Evolutionary conservation across 2,329 filamentous ascomycete species (phyloP).

Genomic region (Didymella sp.): DNA sequence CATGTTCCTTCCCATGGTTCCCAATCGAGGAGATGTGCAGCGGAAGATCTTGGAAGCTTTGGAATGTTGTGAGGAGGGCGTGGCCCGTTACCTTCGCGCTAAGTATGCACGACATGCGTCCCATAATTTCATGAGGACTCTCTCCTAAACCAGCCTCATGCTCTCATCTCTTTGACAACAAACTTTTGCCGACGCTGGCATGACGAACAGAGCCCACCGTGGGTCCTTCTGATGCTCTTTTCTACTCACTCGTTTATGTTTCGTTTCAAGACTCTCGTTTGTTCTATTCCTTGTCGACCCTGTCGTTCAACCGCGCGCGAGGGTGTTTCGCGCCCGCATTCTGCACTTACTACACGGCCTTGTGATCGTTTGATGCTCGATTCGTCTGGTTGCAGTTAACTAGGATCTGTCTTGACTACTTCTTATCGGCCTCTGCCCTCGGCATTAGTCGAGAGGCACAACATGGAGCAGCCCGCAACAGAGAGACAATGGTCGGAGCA

Average conservation of each 20-base stretch:
- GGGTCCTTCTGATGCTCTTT: constrained; percentile 40
- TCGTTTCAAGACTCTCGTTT: constrained; percentile 44
- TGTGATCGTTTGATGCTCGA: constrained; percentile 45
- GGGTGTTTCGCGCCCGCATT: constrained; percentile 40
- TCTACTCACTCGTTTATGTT: constrained; percentile 36
- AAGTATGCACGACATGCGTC: constrained; percentile 22
- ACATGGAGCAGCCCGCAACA: constrained; percentile 52
- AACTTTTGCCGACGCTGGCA: constrained; percentile 38
- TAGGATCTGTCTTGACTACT: constrained; percentile 38
- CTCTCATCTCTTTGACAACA: constrained; percentile 26
- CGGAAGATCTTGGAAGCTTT: constrained; percentile 10
- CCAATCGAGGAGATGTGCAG: constrained; percentile 14
- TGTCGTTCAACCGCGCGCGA: constrained; percentile 36
- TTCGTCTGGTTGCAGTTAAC: constrained; percentile 46
- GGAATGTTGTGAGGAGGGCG: constrained; percentile 17
- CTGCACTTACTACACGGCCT: constrained; percentile 43
- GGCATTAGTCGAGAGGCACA: constrained; percentile 25
- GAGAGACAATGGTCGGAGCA: constrained; percentile 55
- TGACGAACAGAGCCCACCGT: constrained; percentile 37
- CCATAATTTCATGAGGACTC: constrained; percentile 25
- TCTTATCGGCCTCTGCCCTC: constrained; percentile 42
- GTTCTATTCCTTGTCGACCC: constrained; percentile 37
- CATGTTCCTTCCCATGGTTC: not conserved
- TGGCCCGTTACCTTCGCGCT: constrained; percentile 17
- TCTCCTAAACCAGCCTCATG: constrained; percentile 36